Conservation (phyloP, 176 grass and related monocot species). For the Aegilops bicornis region DNA sequence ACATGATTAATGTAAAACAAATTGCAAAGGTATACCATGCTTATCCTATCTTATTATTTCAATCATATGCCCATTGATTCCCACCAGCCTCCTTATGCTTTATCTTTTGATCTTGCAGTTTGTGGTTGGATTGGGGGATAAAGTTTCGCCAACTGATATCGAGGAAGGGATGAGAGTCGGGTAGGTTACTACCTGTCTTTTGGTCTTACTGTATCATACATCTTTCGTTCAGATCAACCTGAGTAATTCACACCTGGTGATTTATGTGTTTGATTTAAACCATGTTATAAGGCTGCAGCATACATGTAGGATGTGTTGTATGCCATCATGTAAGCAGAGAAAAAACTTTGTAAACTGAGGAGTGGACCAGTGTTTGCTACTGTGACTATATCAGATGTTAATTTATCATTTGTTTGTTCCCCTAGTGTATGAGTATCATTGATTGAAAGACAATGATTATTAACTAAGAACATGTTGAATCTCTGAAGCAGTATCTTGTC, state of each 20-base stretch:
- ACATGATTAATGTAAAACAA: conserved; percentile 98
- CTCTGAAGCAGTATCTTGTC: not conserved
- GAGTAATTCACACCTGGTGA: not conserved
- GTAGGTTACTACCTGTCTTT: conserved; percentile 40
- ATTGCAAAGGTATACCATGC: conserved; percentile 77
- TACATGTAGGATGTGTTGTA: not conserved
- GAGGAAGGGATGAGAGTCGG: conserved; percentile 97
- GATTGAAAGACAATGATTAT: not conserved
- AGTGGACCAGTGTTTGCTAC: not conserved
- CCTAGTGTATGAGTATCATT: not conserved
- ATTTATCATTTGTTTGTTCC: not conserved
- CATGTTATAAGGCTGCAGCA: not conserved
- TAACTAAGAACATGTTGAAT: not conserved
- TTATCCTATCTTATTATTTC: not conserved
- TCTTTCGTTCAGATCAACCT: not conserved
- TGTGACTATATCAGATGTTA: not conserved
- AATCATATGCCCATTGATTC: not conserved
- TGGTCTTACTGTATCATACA: not conserved
- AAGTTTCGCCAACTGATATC: conserved; percentile 94
- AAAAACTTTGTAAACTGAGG: not conserved
- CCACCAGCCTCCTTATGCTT: not conserved
- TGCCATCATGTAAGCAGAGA: not conserved
- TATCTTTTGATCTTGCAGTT: conserved; percentile 55
- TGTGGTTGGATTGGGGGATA: conserved; percentile 90
- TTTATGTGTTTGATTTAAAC: not conserved